A percentile compares a stretch with the other conserved stretches of the same genome.
These are phyloP conservation scores for Auricularia sp. DNA, from an alignment of 768 basidiomycete species.

Conservation along the genomic window DNA sequence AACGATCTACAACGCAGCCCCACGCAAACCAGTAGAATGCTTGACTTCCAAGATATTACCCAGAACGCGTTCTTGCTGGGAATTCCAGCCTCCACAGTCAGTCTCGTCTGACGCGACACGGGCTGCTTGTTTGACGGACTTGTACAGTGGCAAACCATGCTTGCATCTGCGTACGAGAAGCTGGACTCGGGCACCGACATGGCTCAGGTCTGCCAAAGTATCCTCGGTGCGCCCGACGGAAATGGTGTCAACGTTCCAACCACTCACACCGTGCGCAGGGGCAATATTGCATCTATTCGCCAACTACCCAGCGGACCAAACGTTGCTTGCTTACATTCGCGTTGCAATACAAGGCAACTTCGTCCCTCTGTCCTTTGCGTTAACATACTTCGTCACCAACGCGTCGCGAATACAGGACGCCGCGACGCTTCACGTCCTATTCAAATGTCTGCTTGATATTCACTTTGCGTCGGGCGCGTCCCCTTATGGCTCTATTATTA, in stretches of 20 bases:
- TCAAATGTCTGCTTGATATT: slow-evolving; percentile 51
- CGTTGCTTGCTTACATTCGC: slow-evolving; percentile 57
- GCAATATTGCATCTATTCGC: slow-evolving; percentile 59
- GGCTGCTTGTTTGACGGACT: too few relatives aligned
- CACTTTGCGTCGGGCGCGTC: slow-evolving; percentile 46
- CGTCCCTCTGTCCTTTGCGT: slow-evolving; percentile 52
- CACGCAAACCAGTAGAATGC: not conserved
- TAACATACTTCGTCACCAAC: slow-evolving; percentile 50
- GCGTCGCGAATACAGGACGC: slow-evolving; percentile 42
- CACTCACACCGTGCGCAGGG: slow-evolving; percentile 31
- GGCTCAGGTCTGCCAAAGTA: not conserved
- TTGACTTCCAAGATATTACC: not conserved
- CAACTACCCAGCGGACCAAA: slow-evolving; percentile 59
- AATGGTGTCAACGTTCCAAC: not conserved
- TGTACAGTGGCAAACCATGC: not conserved
- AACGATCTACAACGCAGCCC: not conserved
- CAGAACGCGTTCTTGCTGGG: not conserved
- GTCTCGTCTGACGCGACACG: not conserved
- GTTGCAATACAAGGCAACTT: slow-evolving; percentile 46
- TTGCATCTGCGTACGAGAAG: not conserved
- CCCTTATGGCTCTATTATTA: slow-evolving; percentile 45
- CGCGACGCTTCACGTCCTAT: slow-evolving; percentile 61
- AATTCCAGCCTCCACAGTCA: not conserved
- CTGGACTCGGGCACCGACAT: not conserved
- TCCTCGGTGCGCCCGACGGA: not conserved